These are phyloP conservation scores for Umbelopsis sp. DNA, from an alignment of 192 early-diverging fungal genomes.

Conservation along the genomic window DNA sequence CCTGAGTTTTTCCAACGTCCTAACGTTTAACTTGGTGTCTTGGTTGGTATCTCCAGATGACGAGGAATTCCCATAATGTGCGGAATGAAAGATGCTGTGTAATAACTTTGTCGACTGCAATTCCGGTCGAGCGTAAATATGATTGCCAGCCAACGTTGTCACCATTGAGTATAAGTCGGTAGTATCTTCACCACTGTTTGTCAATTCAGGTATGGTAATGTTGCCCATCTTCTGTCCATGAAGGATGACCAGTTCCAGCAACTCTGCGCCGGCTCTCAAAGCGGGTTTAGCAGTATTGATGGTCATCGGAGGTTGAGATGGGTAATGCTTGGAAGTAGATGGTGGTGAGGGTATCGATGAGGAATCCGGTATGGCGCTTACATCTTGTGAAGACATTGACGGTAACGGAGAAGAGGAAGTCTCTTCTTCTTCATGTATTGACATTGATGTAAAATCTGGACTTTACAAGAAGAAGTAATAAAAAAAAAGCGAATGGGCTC, in stretches of 20 bases:
- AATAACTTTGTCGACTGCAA: conserved; percentile 9
- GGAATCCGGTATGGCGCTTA: background rate
- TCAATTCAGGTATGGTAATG: background rate
- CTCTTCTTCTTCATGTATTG: conserved; percentile 13
- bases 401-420: background rate
- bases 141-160: background rate
- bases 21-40: background rate
- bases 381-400: background rate
- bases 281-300: conserved; percentile 8
- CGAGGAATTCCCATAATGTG: background rate
- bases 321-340: conserved; percentile 8
- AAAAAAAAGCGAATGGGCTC: background rate
- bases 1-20: background rate
- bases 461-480: background rate
- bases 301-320: conserved; percentile 17
- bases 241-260: conserved; percentile 17
- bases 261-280: conserved; percentile 17
- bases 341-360: background rate
- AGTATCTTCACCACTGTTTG: background rate
- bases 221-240: background rate
- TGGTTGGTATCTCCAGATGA: background rate
- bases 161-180: background rate
- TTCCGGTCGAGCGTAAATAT: background rate
- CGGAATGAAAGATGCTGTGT: conserved; percentile 12
- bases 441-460: background rate